Conservation (phyloP, 2,329 filamentous ascomycete species). For the Botrytis deweyae region DNA sequence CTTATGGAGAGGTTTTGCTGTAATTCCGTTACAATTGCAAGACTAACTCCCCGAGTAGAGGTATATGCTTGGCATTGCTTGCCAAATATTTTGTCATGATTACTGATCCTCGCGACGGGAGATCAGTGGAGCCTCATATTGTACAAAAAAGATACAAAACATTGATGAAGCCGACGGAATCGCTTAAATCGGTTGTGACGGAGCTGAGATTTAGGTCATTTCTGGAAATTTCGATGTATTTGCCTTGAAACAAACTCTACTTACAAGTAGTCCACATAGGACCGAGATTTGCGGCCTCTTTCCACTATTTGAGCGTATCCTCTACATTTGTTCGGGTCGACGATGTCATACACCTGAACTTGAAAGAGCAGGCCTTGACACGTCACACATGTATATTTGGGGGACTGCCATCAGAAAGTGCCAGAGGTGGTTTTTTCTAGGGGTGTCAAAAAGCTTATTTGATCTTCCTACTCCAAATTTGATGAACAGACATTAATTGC, state of each 20-base stretch:
- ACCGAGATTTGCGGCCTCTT: background rate
- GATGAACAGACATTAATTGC: constrained; percentile 13
- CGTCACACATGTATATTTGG: constrained; percentile 6
- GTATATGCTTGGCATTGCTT: background rate
- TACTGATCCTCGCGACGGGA: constrained; percentile 11
- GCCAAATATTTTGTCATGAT: constrained; percentile 1
- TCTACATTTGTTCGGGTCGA: background rate
- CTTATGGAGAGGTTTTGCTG: no score
- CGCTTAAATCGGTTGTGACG: background rate
- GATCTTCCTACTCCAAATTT: background rate
- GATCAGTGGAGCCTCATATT: constrained; percentile 2
- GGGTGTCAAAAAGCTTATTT: constrained; percentile 11
- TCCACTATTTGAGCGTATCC: background rate
- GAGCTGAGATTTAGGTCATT: background rate
- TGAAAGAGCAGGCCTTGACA: background rate
- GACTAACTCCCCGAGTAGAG: background rate
- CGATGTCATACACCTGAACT: constrained; percentile 7
- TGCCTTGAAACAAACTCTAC: background rate
- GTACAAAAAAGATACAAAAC: background rate
- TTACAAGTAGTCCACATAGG: background rate
- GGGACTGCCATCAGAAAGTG: background rate
- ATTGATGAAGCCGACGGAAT: background rate
- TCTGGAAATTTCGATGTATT: background rate
- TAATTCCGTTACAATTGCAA: constrained; percentile 7
- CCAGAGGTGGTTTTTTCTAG: background rate